These are phyloP conservation scores for Sporisorium scitamineum DNA, from an alignment of 1,284 basidiomycete genomes.

Conservation along the genomic window DNA sequence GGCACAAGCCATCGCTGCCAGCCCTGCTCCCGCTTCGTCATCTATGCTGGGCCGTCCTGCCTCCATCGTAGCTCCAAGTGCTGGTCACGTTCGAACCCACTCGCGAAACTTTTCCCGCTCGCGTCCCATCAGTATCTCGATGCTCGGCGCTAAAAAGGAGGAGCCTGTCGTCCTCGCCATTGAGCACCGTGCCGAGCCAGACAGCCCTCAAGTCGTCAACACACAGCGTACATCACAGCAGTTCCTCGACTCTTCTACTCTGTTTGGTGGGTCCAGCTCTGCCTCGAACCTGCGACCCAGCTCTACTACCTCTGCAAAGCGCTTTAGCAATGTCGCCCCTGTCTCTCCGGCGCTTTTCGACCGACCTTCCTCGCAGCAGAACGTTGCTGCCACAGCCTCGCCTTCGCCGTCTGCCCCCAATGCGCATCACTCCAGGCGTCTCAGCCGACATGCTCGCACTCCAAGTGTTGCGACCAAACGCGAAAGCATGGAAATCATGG, in stretches of 20 bases:
- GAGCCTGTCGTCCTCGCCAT: slow-evolving; percentile 46
- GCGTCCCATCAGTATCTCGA: slow-evolving; percentile 42
- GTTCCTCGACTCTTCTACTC: slow-evolving; percentile 37
- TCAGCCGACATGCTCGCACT: slow-evolving; percentile 58
- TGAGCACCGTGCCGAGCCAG: slow-evolving; percentile 35
- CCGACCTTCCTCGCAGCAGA: slow-evolving; percentile 16
- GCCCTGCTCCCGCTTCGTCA: slow-evolving; percentile 14
- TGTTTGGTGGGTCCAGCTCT: slow-evolving; percentile 20
- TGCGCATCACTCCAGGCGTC: slow-evolving; percentile 40
- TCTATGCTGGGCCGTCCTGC: slow-evolving; percentile 16
- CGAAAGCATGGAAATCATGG: slow-evolving; percentile 67
- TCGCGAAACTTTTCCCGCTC: slow-evolving; percentile 35
- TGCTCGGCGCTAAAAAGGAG: slow-evolving; percentile 46
- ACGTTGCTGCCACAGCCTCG: not conserved
- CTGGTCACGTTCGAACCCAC: slow-evolving; percentile 29
- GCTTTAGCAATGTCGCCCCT: slow-evolving; percentile 15
- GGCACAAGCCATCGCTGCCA: slow-evolving; percentile 17
- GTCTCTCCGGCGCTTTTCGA: slow-evolving; percentile 27
- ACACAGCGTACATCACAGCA: slow-evolving; percentile 33
- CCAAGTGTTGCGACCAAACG: slow-evolving; percentile 56
- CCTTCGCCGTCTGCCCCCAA: slow-evolving; percentile 19
- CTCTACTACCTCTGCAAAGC: slow-evolving; percentile 13
- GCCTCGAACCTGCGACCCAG: slow-evolving; percentile 6
- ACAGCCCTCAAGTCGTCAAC: not conserved
- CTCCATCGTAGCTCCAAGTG: slow-evolving; percentile 20